Conservation (phyloP, 78 protist genomes). For the Speleostelium caveatum region DNA sequence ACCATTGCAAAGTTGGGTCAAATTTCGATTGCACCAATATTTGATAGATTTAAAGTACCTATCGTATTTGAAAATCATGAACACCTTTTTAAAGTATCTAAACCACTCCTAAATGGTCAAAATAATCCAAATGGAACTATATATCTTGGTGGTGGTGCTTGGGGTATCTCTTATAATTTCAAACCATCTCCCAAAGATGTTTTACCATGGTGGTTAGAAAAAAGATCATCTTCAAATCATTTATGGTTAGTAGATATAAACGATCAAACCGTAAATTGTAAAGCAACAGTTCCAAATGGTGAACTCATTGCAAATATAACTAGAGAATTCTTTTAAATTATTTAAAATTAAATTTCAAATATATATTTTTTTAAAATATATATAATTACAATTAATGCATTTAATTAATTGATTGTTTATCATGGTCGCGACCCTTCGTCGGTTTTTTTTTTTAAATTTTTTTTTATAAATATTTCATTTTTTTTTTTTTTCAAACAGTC, state of each 20-base stretch:
- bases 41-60: constrained; percentile 39
- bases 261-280: neutral
- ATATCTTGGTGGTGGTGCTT: constrained; percentile 52
- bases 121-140: constrained; percentile 22
- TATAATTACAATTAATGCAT: too few species aligned
- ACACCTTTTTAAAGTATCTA: constrained; percentile 45
- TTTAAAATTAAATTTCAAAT: too few species aligned
- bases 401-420: too few species aligned
- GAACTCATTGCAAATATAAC: too few species aligned
- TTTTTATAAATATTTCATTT: too few species aligned
- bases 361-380: too few species aligned
- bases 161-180: constrained; percentile 10
- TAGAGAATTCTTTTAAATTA: neutral
- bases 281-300: neutral
- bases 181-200: neutral
- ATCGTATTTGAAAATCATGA: constrained; percentile 63
- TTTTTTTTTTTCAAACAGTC: too few species aligned
- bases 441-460: too few species aligned
- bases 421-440: too few species aligned
- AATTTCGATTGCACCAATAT: neutral
- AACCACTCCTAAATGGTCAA: constrained; percentile 1
- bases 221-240: constrained; percentile 12
- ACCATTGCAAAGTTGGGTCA: constrained; percentile 8
- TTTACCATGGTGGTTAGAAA: constrained; percentile 19
- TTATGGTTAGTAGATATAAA: neutral